A percentile compares a stretch with the other conserved stretches of the same genome.
Conservation (phyloP, 805 yeast species). For the Saccharomycopsis vini region DNA sequence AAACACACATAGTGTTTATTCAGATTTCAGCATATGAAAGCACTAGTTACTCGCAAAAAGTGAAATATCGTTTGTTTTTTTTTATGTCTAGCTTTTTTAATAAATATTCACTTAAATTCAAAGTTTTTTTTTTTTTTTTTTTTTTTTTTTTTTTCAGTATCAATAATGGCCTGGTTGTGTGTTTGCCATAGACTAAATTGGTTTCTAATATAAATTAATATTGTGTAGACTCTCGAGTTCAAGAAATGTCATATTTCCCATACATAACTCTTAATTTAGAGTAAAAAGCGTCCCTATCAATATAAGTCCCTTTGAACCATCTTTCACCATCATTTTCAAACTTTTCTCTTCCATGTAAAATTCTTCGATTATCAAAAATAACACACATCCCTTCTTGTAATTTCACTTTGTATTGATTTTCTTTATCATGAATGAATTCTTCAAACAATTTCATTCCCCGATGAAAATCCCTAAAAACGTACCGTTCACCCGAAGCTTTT, state of each 20-base stretch:
- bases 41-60: too few species aligned
- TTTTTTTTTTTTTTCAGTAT: too few species aligned
- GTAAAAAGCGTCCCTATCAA: slow-evolving; percentile 60
- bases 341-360: slow-evolving; percentile 53
- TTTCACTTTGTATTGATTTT: slow-evolving; percentile 45
- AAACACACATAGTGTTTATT: not conserved
- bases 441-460: slow-evolving; percentile 55
- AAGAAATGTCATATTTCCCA: slow-evolving; percentile 19
- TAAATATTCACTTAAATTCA: too few species aligned
- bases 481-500: slow-evolving; percentile 31
- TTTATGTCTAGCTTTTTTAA: too few species aligned
- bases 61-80: too few species aligned
- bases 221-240: too few species aligned
- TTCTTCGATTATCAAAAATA: slow-evolving; percentile 61
- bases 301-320: slow-evolving; percentile 69
- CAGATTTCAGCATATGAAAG: too few species aligned
- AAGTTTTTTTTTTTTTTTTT: too few species aligned
- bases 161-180: too few species aligned
- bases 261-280: slow-evolving; percentile 41
- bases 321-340: slow-evolving; percentile 37
- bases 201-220: too few species aligned
- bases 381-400: slow-evolving; percentile 54
- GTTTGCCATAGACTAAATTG: too few species aligned
- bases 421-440: slow-evolving; percentile 39
- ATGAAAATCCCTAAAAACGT: slow-evolving; percentile 42